Evolutionary conservation across 495 filamentous ascomycete genomes (phyloP).

Genomic region (Cetradonia linearis): DNA sequence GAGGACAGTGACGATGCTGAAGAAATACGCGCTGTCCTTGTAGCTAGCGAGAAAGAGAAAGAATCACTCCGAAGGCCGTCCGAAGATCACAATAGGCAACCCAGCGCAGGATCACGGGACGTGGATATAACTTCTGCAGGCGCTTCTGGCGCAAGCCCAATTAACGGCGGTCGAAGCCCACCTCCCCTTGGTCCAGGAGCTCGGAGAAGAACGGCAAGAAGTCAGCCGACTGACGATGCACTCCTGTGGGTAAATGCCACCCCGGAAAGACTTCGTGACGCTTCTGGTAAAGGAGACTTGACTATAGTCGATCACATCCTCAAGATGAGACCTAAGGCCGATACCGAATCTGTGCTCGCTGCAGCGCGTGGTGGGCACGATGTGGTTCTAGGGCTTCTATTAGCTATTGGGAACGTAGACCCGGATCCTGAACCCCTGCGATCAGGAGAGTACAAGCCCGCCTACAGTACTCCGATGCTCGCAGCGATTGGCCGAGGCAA

Average conservation of each 20-base stretch:
- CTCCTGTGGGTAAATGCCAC: slow-evolving; percentile 53
- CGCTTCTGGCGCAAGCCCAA: slow-evolving; percentile 56
- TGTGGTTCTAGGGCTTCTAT: slow-evolving; percentile 70
- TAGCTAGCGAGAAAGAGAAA: slow-evolving; percentile 37
- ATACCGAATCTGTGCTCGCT: slow-evolving; percentile 75
- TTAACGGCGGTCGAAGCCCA: slow-evolving; percentile 42
- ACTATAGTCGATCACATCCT: slow-evolving; percentile 69
- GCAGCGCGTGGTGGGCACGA: slow-evolving; percentile 90
- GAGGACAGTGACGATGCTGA: slow-evolving; percentile 58
- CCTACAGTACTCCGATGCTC: slow-evolving; percentile 78
- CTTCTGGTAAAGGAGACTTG: slow-evolving; percentile 74
- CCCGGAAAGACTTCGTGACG: slow-evolving; percentile 62
- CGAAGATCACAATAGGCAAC: slow-evolving; percentile 45
- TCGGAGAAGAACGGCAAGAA: slow-evolving; percentile 47
- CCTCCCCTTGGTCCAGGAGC: slow-evolving; percentile 32
- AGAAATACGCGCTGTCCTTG: slow-evolving; percentile 39
- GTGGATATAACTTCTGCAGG: slow-evolving; percentile 57
- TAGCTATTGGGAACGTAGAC: slow-evolving; percentile 70
- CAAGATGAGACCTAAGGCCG: slow-evolving; percentile 63
- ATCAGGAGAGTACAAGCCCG: slow-evolving; percentile 36
- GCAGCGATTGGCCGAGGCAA: slow-evolving; percentile 89
- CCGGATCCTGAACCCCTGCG: slow-evolving; percentile 62
- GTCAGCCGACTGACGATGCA: slow-evolving; percentile 51
- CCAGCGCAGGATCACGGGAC: slow-evolving; percentile 37
- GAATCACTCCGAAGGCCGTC: slow-evolving; percentile 47